Percentiles rank a stretch among this genome's conserved stretches.
These are phyloP conservation scores for Sarcomyxa edulis DNA, from an alignment of 768 basidiomycete genomes.

Conservation along the genomic window DNA sequence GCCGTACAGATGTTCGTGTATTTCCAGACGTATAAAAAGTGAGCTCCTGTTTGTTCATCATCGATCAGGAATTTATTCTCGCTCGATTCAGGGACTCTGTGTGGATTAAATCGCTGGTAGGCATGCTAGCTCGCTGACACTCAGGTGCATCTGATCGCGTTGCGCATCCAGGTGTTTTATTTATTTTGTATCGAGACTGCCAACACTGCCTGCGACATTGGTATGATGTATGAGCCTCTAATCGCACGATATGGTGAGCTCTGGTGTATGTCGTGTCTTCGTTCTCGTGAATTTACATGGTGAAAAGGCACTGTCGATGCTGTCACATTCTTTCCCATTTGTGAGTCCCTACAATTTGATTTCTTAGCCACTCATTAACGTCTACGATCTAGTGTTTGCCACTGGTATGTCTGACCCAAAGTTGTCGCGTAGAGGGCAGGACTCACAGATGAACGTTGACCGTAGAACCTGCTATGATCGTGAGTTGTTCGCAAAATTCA, in stretches of 20 bases:
- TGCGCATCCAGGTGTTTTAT: conserved; percentile 7
- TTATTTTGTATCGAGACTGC: conserved; percentile 9
- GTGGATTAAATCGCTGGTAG: conserved; percentile 8
- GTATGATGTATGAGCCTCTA: conserved; percentile 9
- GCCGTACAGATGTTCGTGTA: conserved; percentile 8
- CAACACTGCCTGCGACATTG: conserved; percentile 10
- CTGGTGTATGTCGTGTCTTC: not conserved
- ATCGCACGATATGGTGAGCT: conserved; percentile 7
- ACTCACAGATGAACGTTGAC: not conserved
- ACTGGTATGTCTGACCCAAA: conserved; percentile 3
- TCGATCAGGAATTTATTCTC: not conserved
- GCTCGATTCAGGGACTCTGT: conserved; percentile 1
- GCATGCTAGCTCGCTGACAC: not conserved
- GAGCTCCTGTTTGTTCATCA: not conserved
- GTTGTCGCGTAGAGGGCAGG: too few relatives aligned
- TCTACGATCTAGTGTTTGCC: conserved; percentile 3
- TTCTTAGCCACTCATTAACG: not conserved
- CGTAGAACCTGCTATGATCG: conserved; percentile 7
- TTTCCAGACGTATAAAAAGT: conserved; percentile 7
- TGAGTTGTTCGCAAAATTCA: not conserved
- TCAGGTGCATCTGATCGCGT: not conserved
- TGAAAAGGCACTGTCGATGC: conserved; percentile 3
- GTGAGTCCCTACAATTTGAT: conserved; percentile 1
- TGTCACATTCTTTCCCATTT: conserved; percentile 1
- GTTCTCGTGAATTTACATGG: not conserved